Conservation (phyloP, 2,329 filamentous ascomycete genomes). For the Aspergillus quadrilineatus region DNA sequence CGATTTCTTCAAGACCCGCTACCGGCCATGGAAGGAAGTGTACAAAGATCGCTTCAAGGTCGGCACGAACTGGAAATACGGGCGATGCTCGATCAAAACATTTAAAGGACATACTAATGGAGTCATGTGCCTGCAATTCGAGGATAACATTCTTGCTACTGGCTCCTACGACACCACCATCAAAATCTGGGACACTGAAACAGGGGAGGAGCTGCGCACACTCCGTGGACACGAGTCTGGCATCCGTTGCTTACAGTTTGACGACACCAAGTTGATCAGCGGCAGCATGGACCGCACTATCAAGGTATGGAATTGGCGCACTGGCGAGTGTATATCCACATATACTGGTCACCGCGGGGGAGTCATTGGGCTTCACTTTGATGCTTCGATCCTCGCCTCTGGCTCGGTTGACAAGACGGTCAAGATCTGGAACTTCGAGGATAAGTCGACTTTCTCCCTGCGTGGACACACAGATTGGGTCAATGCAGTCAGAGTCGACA, state of each 20-base stretch:
- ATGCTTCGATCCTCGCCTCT: slow-evolving; percentile 77
- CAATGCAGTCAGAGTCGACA: slow-evolving; percentile 89
- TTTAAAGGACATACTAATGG: slow-evolving; percentile 89
- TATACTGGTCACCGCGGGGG: slow-evolving; percentile 76
- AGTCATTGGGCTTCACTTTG: slow-evolving; percentile 85
- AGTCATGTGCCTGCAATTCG: slow-evolving; percentile 75
- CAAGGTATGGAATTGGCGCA: slow-evolving; percentile 96
- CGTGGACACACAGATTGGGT: slow-evolving; percentile 92
- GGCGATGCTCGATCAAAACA: slow-evolving; percentile 77
- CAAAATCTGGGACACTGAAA: slow-evolving; percentile 94
- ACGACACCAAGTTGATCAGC: slow-evolving; percentile 85
- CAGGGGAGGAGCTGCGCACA: slow-evolving; percentile 80
- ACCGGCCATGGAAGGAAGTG: slow-evolving; percentile 89
- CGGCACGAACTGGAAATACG: slow-evolving; percentile 96
- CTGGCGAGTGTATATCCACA: slow-evolving; percentile 79
- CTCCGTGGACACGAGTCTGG: slow-evolving; percentile 77
- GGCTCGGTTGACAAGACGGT: slow-evolving; percentile 87
- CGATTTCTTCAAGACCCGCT: slow-evolving; percentile 52
- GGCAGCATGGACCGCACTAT: slow-evolving; percentile 85
- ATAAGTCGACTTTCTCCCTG: slow-evolving; percentile 75
- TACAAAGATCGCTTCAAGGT: slow-evolving; percentile 95
- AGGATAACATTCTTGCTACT: slow-evolving; percentile 86
- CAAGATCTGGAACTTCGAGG: slow-evolving; percentile 89
- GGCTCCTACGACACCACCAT: slow-evolving; percentile 94
- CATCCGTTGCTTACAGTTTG: slow-evolving; percentile 87